A percentile compares a stretch with the other conserved stretches of the same genome.
Conservation (phyloP, 164 flowering plant species). For the Buxus sempervirens region DNA sequence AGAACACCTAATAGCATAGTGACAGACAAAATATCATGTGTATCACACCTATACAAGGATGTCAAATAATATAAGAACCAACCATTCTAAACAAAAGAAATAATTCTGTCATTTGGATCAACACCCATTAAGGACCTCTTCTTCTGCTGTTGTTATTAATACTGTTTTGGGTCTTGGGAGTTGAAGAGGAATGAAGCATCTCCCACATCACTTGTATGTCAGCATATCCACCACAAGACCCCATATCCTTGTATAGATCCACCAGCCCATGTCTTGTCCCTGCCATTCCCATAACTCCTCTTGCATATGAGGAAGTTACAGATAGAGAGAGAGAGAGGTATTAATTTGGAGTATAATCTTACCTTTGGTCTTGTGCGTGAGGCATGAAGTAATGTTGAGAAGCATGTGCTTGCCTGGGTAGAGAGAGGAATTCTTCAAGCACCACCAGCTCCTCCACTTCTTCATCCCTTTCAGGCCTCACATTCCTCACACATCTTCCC, state of each 20-base stretch:
- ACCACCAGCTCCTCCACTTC: not conserved
- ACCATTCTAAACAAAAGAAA: no score
- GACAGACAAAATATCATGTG: no score
- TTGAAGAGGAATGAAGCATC: constrained; percentile 36
- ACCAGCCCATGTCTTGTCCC: constrained; percentile 28
- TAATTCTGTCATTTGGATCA: no score
- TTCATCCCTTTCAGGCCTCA: not conserved
- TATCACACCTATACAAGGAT: no score
- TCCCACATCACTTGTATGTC: constrained; percentile 60
- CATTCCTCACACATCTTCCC: not conserved
- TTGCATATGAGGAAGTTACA: not conserved
- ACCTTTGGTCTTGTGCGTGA: not conserved
- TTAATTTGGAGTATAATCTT: not conserved
- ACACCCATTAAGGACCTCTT: constrained; percentile 18
- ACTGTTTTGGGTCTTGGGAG: no score
- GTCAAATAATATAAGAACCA: no score
- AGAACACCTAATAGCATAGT: no score
- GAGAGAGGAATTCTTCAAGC: not conserved
- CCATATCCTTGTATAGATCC: constrained; percentile 43
- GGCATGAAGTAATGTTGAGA: not conserved
- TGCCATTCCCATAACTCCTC: constrained; percentile 4
- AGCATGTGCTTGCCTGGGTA: not conserved
- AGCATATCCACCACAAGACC: constrained; percentile 1
- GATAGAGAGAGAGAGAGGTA: not conserved
- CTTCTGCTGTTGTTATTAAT: not conserved